These are phyloP conservation scores for Hebeloma cylindrosporum DNA, from an alignment of 768 basidiomycete genomes.

Conservation along the genomic window DNA sequence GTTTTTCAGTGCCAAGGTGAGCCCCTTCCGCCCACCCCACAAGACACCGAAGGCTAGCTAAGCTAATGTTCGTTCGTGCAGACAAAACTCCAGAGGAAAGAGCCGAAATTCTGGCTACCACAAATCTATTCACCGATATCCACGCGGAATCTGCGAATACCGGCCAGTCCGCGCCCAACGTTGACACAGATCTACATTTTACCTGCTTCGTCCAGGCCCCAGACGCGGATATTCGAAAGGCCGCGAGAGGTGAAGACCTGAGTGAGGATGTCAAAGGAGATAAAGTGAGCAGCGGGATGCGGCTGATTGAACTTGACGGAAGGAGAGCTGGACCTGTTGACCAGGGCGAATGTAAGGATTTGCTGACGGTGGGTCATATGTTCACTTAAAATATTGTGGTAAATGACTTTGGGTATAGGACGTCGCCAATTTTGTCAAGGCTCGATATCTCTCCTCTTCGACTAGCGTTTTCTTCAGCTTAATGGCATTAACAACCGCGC, in stretches of 20 bases:
- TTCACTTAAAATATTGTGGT: not conserved
- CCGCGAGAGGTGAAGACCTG: conserved; percentile 22
- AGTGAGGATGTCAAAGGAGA: conserved; percentile 18
- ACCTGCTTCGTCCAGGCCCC: conserved; percentile 82
- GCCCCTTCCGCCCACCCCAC: conserved; percentile 3
- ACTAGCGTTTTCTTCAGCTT: conserved; percentile 65
- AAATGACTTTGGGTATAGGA: conserved; percentile 46
- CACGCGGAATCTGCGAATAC: conserved; percentile 67
- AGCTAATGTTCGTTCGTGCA: conserved; percentile 24
- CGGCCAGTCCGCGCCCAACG: conserved; percentile 65
- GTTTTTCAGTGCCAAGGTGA: conserved; percentile 62
- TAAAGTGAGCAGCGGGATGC: conserved; percentile 30
- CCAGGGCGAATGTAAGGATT: conserved; percentile 58
- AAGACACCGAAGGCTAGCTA: not conserved
- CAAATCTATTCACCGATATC: conserved; percentile 73
- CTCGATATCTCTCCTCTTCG: conserved; percentile 54
- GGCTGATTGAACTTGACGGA: conserved; percentile 86
- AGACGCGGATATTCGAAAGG: conserved; percentile 34
- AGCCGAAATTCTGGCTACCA: conserved; percentile 71
- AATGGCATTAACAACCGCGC: conserved; percentile 41
- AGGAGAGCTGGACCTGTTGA: conserved; percentile 77
- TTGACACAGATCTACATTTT: conserved; percentile 81
- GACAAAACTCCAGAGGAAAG: conserved; percentile 73
- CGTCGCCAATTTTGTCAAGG: conserved; percentile 60
- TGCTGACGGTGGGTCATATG: conserved; percentile 49